Evolutionary conservation across 2,329 filamentous ascomycete species (phyloP), one percentile per base, ranked within the genome.

Genomic region (Amauroascus niger): DNA sequence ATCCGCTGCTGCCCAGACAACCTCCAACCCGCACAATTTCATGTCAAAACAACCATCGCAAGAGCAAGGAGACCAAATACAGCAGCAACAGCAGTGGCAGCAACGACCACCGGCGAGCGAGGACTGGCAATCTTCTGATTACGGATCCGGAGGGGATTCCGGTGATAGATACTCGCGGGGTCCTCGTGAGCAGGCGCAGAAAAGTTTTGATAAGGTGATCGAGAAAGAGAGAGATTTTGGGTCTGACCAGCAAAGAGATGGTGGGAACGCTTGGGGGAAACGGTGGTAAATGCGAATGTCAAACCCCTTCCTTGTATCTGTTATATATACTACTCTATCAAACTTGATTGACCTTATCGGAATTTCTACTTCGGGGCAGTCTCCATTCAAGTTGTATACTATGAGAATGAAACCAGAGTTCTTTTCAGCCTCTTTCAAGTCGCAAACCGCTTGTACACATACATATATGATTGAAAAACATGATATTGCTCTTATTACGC

Each of bases 121-220:
- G 9, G 14, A 49, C 11, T 53, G 44, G 49, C 26, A 35, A 43
- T 52, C 50, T 33, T 39, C 45, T 4, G 49, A 49, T 7, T 48
- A 54, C 1, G 63, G 62, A 8, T 57, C 54, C 6, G 62, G 61
- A 2, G 56, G 57, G 16, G 60, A 59, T 59, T 61, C 33, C 35
- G 39, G 46, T 3, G 50, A 52, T 33, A 18, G 26, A n/a, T 50
- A 51, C 20, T 18, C 40, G 18, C 18, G 28, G 7, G 32, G 18
- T 5, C 67, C 70, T 24, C 63, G 65, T 46, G 66, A 72, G 39
- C 63, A 68, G 51, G 70, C 71, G 2, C 71, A 71, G 53, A 67
- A 65, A 7, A 69, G 74, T 2, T 75, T 75, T 49, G 69, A 75
- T 55, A 62, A 62, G 9, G 63, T 74, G 63, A 55, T 75, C 16